These are phyloP conservation scores for Massarina eburnea DNA, from an alignment of 2,329 filamentous ascomycete genomes.

Conservation along the genomic window DNA sequence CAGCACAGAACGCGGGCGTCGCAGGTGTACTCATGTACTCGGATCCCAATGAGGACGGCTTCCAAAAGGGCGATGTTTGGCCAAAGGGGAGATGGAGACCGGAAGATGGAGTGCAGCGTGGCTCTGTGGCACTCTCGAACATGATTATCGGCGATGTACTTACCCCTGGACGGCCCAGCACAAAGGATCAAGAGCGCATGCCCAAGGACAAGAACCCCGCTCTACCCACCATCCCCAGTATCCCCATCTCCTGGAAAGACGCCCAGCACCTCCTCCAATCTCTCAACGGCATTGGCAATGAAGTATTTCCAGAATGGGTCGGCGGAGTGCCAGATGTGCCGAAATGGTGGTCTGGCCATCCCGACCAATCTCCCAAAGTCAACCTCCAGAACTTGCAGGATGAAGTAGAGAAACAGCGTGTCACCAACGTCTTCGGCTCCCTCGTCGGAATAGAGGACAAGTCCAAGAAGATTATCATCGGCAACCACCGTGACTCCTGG, in stretches of 20 bases:
- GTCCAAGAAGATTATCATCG: conserved; percentile 82
- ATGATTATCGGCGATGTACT: conserved; percentile 90
- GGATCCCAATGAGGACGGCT: conserved; percentile 84
- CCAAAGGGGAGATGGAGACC: conserved; percentile 81
- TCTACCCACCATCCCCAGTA: conserved; percentile 80
- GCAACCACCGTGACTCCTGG: conserved; percentile 93
- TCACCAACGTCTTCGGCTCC: conserved; percentile 88
- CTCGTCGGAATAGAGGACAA: conserved; percentile 83
- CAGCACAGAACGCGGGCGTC: conserved; percentile 83
- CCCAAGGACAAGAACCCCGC: conserved; percentile 70
- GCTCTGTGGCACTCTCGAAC: conserved; percentile 75
- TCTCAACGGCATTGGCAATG: conserved; percentile 72
- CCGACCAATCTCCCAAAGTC: conserved; percentile 69
- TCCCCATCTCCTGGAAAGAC: conserved; percentile 88
- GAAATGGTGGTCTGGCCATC: conserved; percentile 81
- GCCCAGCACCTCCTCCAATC: conserved; percentile 76
- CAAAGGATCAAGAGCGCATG: conserved; percentile 65
- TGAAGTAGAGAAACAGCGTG: conserved; percentile 76
- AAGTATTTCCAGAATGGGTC: conserved; percentile 69
- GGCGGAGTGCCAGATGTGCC: conserved; percentile 73
- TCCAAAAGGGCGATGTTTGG: conserved; percentile 69
- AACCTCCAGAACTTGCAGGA: conserved; percentile 85
- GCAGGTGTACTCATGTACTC: conserved; percentile 89
- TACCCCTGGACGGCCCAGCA: conserved; percentile 82
- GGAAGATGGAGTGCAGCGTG: conserved; percentile 78